Evolutionary conservation across 129 eudicot genomes (phyloP).

Genomic region (Heracleum sosnowskyi): DNA sequence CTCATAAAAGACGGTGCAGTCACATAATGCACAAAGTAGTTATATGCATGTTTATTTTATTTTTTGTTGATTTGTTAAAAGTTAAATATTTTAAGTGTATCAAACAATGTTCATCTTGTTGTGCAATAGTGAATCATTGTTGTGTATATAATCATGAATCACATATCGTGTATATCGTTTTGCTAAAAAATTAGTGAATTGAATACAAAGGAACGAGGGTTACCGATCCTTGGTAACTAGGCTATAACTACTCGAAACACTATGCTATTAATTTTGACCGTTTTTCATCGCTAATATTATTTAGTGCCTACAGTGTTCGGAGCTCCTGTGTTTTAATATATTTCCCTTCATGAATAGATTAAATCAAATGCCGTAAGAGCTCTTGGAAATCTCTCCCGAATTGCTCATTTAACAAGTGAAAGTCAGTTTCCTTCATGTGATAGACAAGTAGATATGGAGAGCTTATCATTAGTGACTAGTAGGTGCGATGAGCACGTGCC

Average conservation of each 20-base stretch:
- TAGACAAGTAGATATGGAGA: constrained; percentile 11
- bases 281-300: neutral
- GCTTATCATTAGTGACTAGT: constrained; percentile 2
- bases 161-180: neutral
- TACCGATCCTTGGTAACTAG: neutral
- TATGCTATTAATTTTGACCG: neutral
- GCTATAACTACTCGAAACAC: neutral
- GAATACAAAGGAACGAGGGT: too few relatives aligned
- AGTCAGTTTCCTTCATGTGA: constrained; percentile 8
- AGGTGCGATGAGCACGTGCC: constrained; percentile 10
- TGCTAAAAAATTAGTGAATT: neutral
- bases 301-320: neutral
- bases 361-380: constrained; percentile 99
- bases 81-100: neutral
- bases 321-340: neutral
- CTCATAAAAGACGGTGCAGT: neutral
- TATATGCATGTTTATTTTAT: neutral
- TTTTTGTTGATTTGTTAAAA: neutral
- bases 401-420: constrained; percentile 46
- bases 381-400: constrained; percentile 80
- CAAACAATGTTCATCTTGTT: neutral
- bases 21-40: neutral
- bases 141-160: neutral
- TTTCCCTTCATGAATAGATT: constrained; percentile 29
- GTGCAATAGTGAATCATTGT: neutral